A percentile compares a stretch with the other conserved stretches of the same genome.
These are phyloP conservation scores for Malbranchea zuffiana DNA, from an alignment of 2,329 filamentous ascomycete species.

Conservation along the genomic window DNA sequence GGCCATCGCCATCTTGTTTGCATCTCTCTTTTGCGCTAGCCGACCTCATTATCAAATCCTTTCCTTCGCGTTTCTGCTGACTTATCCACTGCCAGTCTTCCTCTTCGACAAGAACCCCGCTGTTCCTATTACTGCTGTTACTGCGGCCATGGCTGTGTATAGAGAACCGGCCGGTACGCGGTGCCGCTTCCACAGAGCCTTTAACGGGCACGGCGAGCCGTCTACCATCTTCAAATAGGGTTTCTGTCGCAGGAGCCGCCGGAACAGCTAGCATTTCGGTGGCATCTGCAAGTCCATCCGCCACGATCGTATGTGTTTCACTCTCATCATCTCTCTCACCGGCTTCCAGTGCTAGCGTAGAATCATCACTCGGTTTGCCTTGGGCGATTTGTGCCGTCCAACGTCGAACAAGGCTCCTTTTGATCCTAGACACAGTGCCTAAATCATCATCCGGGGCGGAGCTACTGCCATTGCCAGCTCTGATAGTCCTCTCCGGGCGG, in stretches of 20 bases:
- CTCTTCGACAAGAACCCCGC: slow-evolving; percentile 19
- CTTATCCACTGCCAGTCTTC: slow-evolving; percentile 20
- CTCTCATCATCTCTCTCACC: slow-evolving; percentile 11
- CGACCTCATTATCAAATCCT: slow-evolving; percentile 16
- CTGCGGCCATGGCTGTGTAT: slow-evolving; percentile 10
- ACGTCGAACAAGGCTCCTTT: slow-evolving; percentile 29
- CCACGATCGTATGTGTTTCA: slow-evolving; percentile 13
- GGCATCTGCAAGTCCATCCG: slow-evolving; percentile 16
- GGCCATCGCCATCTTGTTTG: slow-evolving; percentile 2
- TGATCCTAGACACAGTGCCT: slow-evolving; percentile 29
- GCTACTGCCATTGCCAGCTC: slow-evolving; percentile 15
- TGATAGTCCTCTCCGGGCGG: slow-evolving; percentile 31
- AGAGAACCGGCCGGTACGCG: slow-evolving; percentile 7
- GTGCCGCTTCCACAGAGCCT: neutral
- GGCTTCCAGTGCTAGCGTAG: slow-evolving; percentile 12
- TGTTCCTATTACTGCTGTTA: slow-evolving; percentile 14
- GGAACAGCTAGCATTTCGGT: slow-evolving; percentile 16
- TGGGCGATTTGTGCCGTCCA: slow-evolving; percentile 31
- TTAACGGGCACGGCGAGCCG: slow-evolving; percentile 10
- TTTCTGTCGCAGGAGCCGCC: slow-evolving; percentile 13
- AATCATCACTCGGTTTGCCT: slow-evolving; percentile 1
- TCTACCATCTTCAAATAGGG: slow-evolving; percentile 1
- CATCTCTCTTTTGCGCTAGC: slow-evolving; percentile 11
- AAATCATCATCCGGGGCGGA: slow-evolving; percentile 28
- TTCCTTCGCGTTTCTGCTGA: slow-evolving; percentile 17